Percentiles rank a stretch among this genome's conserved stretches.
Conservation (phyloP, 1,139 yeast species). For the Williopsis jadinii region DNA sequence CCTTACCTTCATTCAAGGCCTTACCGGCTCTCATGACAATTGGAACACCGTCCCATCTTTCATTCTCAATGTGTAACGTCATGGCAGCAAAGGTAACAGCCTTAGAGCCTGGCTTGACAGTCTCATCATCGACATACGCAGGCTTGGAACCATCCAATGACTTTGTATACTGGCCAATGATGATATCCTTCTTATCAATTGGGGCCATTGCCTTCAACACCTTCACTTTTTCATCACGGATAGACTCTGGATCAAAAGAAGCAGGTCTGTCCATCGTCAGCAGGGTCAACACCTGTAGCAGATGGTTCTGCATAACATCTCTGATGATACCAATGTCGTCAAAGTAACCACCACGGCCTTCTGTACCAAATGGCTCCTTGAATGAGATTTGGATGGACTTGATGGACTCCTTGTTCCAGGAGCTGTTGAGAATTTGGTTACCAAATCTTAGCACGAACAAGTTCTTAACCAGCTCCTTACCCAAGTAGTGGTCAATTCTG, state of each 20-base stretch:
- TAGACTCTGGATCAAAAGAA: constrained; percentile 82
- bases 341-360: constrained; percentile 98
- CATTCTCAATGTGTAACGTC: constrained; percentile 71
- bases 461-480: constrained; percentile 97
- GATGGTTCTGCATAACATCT: constrained; percentile 97
- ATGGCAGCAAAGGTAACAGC: constrained; percentile 92
- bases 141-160: constrained; percentile 88
- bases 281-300: constrained; percentile 85
- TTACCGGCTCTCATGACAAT: constrained; percentile 94
- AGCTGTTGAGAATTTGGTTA: constrained; percentile 73
- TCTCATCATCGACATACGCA: constrained; percentile 84
- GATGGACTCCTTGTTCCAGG: constrained; percentile 80
- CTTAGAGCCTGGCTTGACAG: constrained; percentile 76
- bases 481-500: constrained; percentile 95
- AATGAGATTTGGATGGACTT: constrained; percentile 79
- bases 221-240: constrained; percentile 94
- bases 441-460: constrained; percentile 84
- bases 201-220: constrained; percentile 76
- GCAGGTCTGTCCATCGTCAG: constrained; percentile 95
- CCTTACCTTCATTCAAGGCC: constrained; percentile 87
- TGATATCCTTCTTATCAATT: constrained; percentile 56
- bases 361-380: constrained; percentile 97
- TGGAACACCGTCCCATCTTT: constrained; percentile 98
- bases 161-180: constrained; percentile 82
- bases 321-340: constrained; percentile 93